These are phyloP conservation scores for Phytophthora sojae DNA, from an alignment of 352 stramenopile genomes.

Conservation along the genomic window DNA sequence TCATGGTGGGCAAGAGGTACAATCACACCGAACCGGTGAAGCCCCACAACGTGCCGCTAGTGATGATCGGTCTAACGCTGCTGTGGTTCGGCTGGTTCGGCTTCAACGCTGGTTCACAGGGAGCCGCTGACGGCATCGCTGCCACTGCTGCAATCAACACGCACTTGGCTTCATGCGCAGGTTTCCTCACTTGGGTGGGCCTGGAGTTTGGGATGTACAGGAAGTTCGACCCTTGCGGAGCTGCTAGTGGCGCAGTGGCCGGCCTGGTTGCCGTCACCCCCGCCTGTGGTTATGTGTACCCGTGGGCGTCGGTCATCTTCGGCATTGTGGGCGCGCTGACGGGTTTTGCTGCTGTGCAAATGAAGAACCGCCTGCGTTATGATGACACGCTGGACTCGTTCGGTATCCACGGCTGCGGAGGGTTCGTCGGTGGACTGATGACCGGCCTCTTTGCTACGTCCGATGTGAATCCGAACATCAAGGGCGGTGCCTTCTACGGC, in stretches of 20 bases:
- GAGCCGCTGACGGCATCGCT: conserved; percentile 67
- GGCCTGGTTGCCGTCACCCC: conserved; percentile 79
- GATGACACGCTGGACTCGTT: conserved; percentile 88
- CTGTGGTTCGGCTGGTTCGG: conserved; percentile 91
- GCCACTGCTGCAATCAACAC: conserved; percentile 79
- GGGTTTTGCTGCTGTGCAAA: conserved; percentile 58
- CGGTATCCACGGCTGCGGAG: conserved; percentile 73
- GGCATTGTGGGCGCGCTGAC: conserved; percentile 65
- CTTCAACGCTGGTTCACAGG: conserved; percentile 81
- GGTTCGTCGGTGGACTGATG: conserved; percentile 68
- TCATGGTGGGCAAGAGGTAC: conserved; percentile 80
- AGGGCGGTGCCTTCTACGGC: conserved; percentile 63
- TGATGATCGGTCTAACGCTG: conserved; percentile 81
- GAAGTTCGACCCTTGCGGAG: conserved; percentile 73
- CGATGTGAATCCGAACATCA: conserved; percentile 64
- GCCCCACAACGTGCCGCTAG: conserved; percentile 85
- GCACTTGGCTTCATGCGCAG: conserved; percentile 64
- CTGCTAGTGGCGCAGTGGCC: conserved; percentile 65
- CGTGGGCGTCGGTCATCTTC: conserved; percentile 76
- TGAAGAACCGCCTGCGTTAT: conserved; percentile 77
- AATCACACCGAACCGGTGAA: conserved; percentile 77
- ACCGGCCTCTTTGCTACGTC: conserved; percentile 76
- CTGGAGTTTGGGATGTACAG: conserved; percentile 60
- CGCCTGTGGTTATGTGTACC: conserved; percentile 73
- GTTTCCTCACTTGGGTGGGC: conserved; percentile 75